phyloP scores from a whole-genome alignment of 1,284 basidiomycete species.

The Psilocybe mexicana region DNA sequence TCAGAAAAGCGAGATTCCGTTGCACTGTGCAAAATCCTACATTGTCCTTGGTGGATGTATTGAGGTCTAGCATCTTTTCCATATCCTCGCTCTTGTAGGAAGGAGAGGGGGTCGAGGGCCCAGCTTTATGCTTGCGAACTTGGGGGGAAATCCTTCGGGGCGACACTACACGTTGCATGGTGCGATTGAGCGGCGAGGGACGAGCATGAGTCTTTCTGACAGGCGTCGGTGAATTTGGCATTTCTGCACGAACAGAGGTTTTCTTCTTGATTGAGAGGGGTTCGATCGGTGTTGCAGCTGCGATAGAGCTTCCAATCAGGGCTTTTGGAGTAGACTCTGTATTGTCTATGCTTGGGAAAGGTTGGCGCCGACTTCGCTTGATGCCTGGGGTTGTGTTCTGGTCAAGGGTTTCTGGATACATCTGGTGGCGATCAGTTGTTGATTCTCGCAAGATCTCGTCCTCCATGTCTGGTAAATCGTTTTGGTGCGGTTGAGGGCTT shows the following conservation, averaged over 20 bases:
- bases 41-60: slow-evolving; percentile 65
- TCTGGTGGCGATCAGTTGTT: slow-evolving; percentile 25
- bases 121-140: slow-evolving; percentile 35
- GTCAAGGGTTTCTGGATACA: slow-evolving; percentile 30
- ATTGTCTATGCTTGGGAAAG: slow-evolving; percentile 53
- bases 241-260: slow-evolving; percentile 49
- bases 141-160: slow-evolving; percentile 59
- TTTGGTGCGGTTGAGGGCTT: slow-evolving; percentile 34
- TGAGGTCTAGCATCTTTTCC: slow-evolving; percentile 47
- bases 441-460: slow-evolving; percentile 45
- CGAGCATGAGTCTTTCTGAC: slow-evolving; percentile 42
- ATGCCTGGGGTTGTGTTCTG: slow-evolving; percentile 43
- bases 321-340: slow-evolving; percentile 51
- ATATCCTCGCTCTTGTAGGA: slow-evolving; percentile 34
- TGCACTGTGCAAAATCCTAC: slow-evolving; percentile 41
- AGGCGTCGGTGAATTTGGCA: slow-evolving; percentile 41
- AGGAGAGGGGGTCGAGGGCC: slow-evolving; percentile 22
- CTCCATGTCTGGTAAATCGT: slow-evolving; percentile 42
- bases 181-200: slow-evolving; percentile 50
- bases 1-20: not conserved
- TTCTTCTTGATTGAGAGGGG: slow-evolving; percentile 84
- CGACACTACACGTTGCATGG: slow-evolving; percentile 44
- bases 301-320: slow-evolving; percentile 25
- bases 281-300: slow-evolving; percentile 47
- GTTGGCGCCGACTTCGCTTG: slow-evolving; percentile 67